Evolutionary conservation across 2,329 filamentous ascomycete species (phyloP).

Genomic region (Aotearoamyces nothofagi): DNA sequence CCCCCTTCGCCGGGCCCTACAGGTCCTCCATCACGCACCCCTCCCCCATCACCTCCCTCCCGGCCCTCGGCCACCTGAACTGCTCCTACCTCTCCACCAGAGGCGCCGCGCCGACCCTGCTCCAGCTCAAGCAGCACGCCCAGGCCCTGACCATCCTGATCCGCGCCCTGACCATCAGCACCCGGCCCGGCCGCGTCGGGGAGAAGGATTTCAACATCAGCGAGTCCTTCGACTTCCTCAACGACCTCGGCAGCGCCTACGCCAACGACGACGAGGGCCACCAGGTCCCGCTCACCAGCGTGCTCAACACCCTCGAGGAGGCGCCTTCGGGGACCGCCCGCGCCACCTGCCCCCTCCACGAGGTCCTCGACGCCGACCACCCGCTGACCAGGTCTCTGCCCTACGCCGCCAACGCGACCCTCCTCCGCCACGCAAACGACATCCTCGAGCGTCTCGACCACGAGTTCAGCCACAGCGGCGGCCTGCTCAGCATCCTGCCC

Average conservation of each 20-base stretch:
- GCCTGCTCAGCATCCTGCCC: conserved; percentile 38
- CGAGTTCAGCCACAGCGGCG: conserved; percentile 38
- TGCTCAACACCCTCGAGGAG: conserved; percentile 12
- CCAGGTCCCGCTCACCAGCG: conserved; percentile 11
- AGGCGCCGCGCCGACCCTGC: conserved; percentile 34
- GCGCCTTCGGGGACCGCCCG: conserved; percentile 1
- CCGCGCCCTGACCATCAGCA: conserved; percentile 27
- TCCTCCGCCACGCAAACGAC: conserved; percentile 41
- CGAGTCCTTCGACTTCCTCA: conserved; percentile 42
- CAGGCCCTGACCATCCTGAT: conserved; percentile 41
- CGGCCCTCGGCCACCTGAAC: conserved; percentile 30
- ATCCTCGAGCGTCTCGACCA: conserved; percentile 45
- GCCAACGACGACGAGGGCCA: conserved; percentile 21
- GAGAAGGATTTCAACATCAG: conserved; percentile 21
- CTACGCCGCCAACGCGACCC: conserved; percentile 17
- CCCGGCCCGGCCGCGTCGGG: conserved; percentile 12
- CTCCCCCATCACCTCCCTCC: no score
- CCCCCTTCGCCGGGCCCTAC: conserved; percentile 8
- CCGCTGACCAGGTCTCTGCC: conserved; percentile 8
- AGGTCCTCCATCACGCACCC: conserved; percentile 7
- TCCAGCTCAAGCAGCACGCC: conserved; percentile 42
- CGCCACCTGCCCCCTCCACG: conserved; percentile 14
- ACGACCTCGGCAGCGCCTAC: conserved; percentile 33
- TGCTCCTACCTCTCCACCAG: conserved; percentile 41
- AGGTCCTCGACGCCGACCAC: neutral